A percentile compares a stretch with the other conserved stretches of the same genome.
These are phyloP conservation scores for Zymoseptoria tritici DNA, from an alignment of 2,329 filamentous ascomycete genomes.

Conservation along the genomic window DNA sequence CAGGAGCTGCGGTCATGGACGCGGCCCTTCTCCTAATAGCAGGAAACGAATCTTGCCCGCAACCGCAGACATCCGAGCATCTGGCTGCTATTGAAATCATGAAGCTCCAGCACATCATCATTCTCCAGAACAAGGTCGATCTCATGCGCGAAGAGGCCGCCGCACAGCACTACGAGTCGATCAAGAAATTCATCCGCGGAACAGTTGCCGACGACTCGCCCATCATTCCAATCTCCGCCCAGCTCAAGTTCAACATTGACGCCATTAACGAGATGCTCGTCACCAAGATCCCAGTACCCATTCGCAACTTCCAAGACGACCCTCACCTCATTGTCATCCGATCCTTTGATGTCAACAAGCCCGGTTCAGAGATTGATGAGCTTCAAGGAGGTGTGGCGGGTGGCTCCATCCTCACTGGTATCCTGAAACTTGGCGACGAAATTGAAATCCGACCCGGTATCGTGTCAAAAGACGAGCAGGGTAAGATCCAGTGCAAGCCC, in stretches of 20 bases:
- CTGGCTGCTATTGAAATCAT: conserved; percentile 99
- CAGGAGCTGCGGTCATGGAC: conserved; percentile 98
- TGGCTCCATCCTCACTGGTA: conserved; percentile 92
- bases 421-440: conserved; percentile 93
- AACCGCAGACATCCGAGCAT: conserved; percentile 97
- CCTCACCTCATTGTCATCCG: conserved; percentile 99
- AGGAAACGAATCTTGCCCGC: conserved; percentile 95
- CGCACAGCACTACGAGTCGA: conserved; percentile 89
- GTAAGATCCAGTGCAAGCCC: conserved; percentile 90
- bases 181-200: conserved; percentile 95
- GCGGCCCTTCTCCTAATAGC: conserved; percentile 92
- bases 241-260: conserved; percentile 99
- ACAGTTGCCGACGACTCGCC: conserved; percentile 92
- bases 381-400: conserved; percentile 97
- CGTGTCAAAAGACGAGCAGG: conserved; percentile 87
- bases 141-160: conserved; percentile 95
- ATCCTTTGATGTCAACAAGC: conserved; percentile 99
- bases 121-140: conserved; percentile 99
- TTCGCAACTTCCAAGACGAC: conserved; percentile 81
- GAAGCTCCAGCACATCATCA: conserved; percentile 99
- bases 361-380: conserved; percentile 95
- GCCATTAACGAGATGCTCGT: conserved; percentile 94
- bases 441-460: conserved; percentile 99
- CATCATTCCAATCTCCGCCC: conserved; percentile 92
- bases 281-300: conserved; percentile 86